Evolutionary conservation across 257 asterid species (phyloP), one percentile per base, ranked within the genome.

Genomic region (Cordia subcordata): DNA sequence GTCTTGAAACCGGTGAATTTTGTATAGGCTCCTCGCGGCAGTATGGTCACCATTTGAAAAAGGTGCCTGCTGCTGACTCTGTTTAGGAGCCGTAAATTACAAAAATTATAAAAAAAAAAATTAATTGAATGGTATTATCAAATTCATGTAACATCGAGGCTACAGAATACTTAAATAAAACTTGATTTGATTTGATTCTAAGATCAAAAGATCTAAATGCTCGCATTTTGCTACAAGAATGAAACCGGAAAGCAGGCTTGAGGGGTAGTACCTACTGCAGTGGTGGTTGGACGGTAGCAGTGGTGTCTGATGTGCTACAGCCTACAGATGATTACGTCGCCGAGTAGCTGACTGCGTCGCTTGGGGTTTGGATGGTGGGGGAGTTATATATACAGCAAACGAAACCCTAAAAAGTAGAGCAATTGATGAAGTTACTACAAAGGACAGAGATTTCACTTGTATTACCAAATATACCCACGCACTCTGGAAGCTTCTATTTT

Each of bases 61-160:
- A 0, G 87, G 83, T 82, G 81, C 83, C 87, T 75, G 86, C 96
- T 89, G 95, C 85, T 77, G 96, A 89, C 95, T 89, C 94, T 74
- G 37, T 60, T 56, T 77, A 81, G 85, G 57, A 89, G 95, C 95
- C 96, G 62, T 59, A n/a, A 10, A 9, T 17, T 14, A 12, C 37
- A 17, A 37, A 11, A 21, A 11, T 11, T 0, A 49, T 11, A 40
- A 38, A 47, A 4, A 13, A 4, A 23, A 40, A 16, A 2, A 4
- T 12, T 27, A 22, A 33, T 16, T 0, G 19, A 15, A 6, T 12
- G 12, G 13, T 1, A 19, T 5, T 23, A 13, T 11, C n/a, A n/a
- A n/a, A n/a, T n/a, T n/a, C n/a, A n/a, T n/a, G n/a, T n/a, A n/a
- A n/a, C n/a, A n/a, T n/a, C n/a, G n/a, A n/a, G n/a, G n/a, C n/a